Evolutionary conservation across 1,284 basidiomycete genomes (phyloP).

Genomic region (Fomitopsis betulina): DNA sequence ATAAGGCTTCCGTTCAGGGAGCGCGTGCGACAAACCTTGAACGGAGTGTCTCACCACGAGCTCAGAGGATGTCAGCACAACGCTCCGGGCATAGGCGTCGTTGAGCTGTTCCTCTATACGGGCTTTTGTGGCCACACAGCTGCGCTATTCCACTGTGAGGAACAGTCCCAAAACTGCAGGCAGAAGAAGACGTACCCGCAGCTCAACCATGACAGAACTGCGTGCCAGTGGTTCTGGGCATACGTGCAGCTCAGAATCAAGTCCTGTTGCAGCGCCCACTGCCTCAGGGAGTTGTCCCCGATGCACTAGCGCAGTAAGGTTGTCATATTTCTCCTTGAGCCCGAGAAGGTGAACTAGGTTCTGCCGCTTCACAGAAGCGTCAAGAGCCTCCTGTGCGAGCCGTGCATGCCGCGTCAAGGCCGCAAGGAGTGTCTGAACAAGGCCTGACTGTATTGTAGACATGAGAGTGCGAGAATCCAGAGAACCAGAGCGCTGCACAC

Average conservation of each 20-base stretch:
- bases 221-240: constrained; percentile 48
- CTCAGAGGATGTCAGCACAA: constrained; percentile 45
- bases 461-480: neutral
- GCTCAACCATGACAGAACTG: constrained; percentile 46
- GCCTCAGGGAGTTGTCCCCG: constrained; percentile 61
- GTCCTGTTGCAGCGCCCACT: constrained; percentile 33
- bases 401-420: constrained; percentile 51
- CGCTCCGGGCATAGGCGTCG: constrained; percentile 58
- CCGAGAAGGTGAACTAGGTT: constrained; percentile 49
- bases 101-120: constrained; percentile 66
- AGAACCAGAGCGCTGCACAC: constrained; percentile 32
- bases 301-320: constrained; percentile 40
- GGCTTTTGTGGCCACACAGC: constrained; percentile 49
- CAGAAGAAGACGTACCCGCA: constrained; percentile 43
- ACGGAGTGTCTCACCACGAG: constrained; percentile 48
- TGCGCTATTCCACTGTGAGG: constrained; percentile 36
- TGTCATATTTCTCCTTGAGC: constrained; percentile 42
- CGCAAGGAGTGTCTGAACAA: constrained; percentile 51
- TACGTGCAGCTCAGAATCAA: constrained; percentile 42
- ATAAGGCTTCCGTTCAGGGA: neutral
- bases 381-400: constrained; percentile 53
- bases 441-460: constrained; percentile 47
- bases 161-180: neutral
- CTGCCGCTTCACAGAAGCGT: constrained; percentile 46
- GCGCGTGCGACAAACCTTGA: constrained; percentile 39